Evolutionary conservation across 2,329 filamentous ascomycete genomes (phyloP), one percentile per base, ranked within the genome.

Genomic region (Didymella segeticola): DNA sequence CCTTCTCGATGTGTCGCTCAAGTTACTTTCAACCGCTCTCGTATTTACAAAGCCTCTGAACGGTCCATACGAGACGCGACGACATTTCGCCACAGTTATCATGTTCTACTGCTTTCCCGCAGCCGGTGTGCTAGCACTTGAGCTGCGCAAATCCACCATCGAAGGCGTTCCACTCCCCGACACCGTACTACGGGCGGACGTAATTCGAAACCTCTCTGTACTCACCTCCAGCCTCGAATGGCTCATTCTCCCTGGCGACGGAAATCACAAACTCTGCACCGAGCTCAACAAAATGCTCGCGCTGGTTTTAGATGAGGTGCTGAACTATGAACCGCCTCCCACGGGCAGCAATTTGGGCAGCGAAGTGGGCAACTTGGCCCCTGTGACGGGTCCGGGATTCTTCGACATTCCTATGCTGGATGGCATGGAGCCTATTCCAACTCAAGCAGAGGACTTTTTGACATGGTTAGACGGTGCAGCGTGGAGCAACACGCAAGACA

Each of bases 281-380:
- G 71, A 74, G 52, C 60, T 73, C 8, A 74, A 73, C 51, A 73
- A 74, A 43, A 72, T 73, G 70, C 62, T 73, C 5, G 64, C 69
- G 1, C 31, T 70, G 26, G 65, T 74, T 1, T 41, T 74, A 12
- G 70, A 74, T 31, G 70, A 74, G 38, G 70, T 73, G 3, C 64
- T 74, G 11, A 73, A 74, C 38, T 72, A 72, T 41, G 66, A 73
- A 41, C 68, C 68, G 12, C 61, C 68, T 14, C 20, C 50, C 2
- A 66, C 63, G 15, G 53, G 61, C 8, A 58, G 39, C 5, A 62
- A 62, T 22, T 43, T 47, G 5, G 57, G 58, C 17, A 56, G 55
- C 5, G 57, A 53, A 11, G 56, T 55, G 2, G 25, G 47, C 11
- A 23, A 20, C 5, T 19, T 54, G 36, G 17, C 57, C 4, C 37